Base-by-base conservation (phyloP, 2,329 filamentous ascomycete genomes). In the Pseudocercospora eumusae region DNA sequence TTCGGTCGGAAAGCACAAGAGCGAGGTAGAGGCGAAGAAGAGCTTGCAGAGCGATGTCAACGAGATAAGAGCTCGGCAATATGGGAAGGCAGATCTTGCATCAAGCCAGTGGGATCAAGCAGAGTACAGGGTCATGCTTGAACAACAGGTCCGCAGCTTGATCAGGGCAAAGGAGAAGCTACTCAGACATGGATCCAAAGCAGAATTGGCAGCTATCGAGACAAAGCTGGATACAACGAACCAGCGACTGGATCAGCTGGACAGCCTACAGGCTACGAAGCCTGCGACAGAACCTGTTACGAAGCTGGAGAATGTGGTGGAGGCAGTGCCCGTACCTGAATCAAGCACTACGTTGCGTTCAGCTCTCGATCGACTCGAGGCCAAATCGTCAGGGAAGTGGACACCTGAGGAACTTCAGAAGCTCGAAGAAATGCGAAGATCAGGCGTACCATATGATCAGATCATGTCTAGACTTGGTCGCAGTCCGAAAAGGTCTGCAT, bases 1-100 rank as follows among this genome's bases (percentile, higher is more conserved):
- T 28, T 73, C 74, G 15, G 79, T 80, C 73, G 75, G 76, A n/a
- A 73, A 74, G 56, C 57, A 57, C 13, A 75, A 66, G 33, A 44
- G 66, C 45, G 59, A 59, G 47, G n/a, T 18, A 4, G 21, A 42
- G 7, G 18, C 57, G 36, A 45, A 54, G 36, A 36, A 53, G 18
- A 18, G 10, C 36, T 6, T 7, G 25, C 25, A 54, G 20, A 54
- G 11, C 31, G 28, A 54, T 1, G 2, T 36, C 2, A 57, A 55
- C 15, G 36, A 42, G 25, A 54, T 47, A 23, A 54, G 57, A 36
- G 57, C 62, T 47, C 57, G 63, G 28, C 58, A 58, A 4, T 53
- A 66, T 56, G 64, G 62, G 27, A 66, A 63, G 54, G 55, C 62
- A n/a, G 63, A 68, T 58, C 55, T 56, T 23, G 36, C 52, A 44